A percentile compares a stretch with the other conserved stretches of the same genome.
These are phyloP conservation scores for Zasmidium cellare DNA, from an alignment of 2,329 filamentous ascomycete genomes.

Conservation along the genomic window DNA sequence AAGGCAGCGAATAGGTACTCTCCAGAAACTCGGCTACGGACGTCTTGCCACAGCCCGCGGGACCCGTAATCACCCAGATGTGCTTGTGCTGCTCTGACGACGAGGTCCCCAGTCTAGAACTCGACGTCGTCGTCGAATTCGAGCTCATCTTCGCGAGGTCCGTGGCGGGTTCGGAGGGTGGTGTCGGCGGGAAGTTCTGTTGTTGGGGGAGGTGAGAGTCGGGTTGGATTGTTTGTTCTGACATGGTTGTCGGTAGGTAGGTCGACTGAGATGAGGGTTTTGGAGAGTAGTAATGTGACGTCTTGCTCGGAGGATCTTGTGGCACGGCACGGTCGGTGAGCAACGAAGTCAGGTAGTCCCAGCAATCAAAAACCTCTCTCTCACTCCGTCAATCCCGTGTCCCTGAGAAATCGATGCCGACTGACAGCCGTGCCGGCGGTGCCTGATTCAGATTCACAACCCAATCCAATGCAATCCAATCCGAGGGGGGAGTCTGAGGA, in stretches of 20 bases:
- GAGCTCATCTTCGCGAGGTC: constrained; percentile 19
- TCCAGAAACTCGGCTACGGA: constrained; percentile 51
- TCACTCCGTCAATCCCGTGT: too few species aligned
- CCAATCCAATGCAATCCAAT: too few species aligned
- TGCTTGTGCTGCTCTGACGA: constrained; percentile 38
- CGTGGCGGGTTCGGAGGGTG: constrained; percentile 21
- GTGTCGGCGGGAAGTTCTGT: constrained; percentile 18
- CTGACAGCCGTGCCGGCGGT: too few species aligned
- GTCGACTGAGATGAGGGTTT: neutral
- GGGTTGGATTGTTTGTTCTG: neutral
- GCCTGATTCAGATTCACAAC: too few species aligned
- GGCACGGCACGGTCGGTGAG: too few species aligned
- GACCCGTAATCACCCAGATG: constrained; percentile 55
- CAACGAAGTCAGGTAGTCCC: too few species aligned
- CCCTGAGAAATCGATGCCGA: too few species aligned
- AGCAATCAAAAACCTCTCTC: too few species aligned
- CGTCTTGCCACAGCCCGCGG: constrained; percentile 56
- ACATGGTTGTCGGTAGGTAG: neutral
- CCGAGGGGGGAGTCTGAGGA: too few species aligned
- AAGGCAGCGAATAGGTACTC: constrained; percentile 43
- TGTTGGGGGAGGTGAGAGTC: neutral
- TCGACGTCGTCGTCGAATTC: neutral
- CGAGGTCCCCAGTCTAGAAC: neutral
- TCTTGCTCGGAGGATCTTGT: neutral
- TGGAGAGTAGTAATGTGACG: neutral